These are phyloP conservation scores for Alternaria incomplexa DNA, from an alignment of 2,329 filamentous ascomycete species.

Conservation along the genomic window DNA sequence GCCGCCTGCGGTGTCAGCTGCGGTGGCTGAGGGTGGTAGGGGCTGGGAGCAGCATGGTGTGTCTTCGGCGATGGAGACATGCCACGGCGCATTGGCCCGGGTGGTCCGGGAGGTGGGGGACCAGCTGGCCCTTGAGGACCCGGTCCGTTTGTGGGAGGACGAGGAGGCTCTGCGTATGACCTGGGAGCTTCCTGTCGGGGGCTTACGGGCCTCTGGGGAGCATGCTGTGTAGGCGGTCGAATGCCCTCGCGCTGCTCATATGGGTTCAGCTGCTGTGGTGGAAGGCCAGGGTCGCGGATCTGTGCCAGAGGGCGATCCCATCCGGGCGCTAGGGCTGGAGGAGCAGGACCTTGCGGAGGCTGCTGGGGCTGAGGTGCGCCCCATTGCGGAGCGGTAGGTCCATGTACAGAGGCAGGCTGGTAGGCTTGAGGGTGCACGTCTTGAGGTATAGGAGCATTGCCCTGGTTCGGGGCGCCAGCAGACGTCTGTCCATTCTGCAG, in stretches of 20 bases:
- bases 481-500: slow-evolving; percentile 78
- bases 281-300: slow-evolving; percentile 67
- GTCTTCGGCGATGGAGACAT: slow-evolving; percentile 67
- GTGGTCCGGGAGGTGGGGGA: slow-evolving; percentile 48
- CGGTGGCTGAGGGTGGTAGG: slow-evolving; percentile 54
- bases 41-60: slow-evolving; percentile 59
- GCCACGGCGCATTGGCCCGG: slow-evolving; percentile 55
- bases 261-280: slow-evolving; percentile 78
- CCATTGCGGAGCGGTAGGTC: slow-evolving; percentile 88
- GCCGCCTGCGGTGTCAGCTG: slow-evolving; percentile 60
- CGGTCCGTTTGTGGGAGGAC: slow-evolving; percentile 54
- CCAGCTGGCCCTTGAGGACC: slow-evolving; percentile 51
- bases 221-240: slow-evolving; percentile 68
- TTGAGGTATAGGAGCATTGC: slow-evolving; percentile 83
- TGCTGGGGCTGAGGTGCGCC: slow-evolving; percentile 73
- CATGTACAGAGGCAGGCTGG: slow-evolving; percentile 79
- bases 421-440: slow-evolving; percentile 97
- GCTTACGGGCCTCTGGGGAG: slow-evolving; percentile 74
- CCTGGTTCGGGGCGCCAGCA: slow-evolving; percentile 73
- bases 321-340: slow-evolving; percentile 60
- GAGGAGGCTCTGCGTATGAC: slow-evolving; percentile 70
- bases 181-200: slow-evolving; percentile 76
- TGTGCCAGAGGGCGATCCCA: slow-evolving; percentile 73
- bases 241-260: slow-evolving; percentile 80
- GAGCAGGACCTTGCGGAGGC: slow-evolving; percentile 69